Evolutionary conservation across 805 yeast species (phyloP), one percentile per base, ranked within the genome.

Genomic region (Kluyveromyces nonfermentans): DNA sequence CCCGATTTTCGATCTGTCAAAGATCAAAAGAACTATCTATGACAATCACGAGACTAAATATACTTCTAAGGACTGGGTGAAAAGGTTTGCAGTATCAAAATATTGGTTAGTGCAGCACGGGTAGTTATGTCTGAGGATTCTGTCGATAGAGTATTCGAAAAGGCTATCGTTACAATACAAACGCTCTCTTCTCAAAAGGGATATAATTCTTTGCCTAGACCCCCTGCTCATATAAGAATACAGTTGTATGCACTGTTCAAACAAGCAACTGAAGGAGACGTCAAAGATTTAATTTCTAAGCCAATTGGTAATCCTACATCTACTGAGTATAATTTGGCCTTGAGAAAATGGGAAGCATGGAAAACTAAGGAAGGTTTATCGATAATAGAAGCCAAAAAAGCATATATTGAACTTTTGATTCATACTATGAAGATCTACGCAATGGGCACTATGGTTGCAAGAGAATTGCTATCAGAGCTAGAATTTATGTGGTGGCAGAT

Each of bases 251-350:
- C 95, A 0, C 70, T 86, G 41, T 86, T 85, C 64, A 87, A 86
- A 55, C 96, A 86, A 58, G 89, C 95, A 1, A 86, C 94, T 1
- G 90, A 85, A 62, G 96, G 96, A 7, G 78, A 86, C 59, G 87
- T 84, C 7, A 74, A 73, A 39, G 81, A 81, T 2, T 69, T 82
- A 35, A 73, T 83, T 77, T 72, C 74, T 2, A 65, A 87, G 38
- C 90, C 90, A 0, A 61, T 63, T 1, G 89, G 88, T 4, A 62
- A 43, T 25, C 35, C 42, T 16, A 33, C 59, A 35, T 62, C 74
- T 1, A 68, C 75, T 7, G 86, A 80, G 50, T 85, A 78, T 53
- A 81, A 74, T 50, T 80, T 80, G 3, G 82, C 82, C 8, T 75
- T 75, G 55, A 73, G 78, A 52, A 85, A 86, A 59, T 84, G 88